Evolutionary conservation across 2,329 filamentous ascomycete species (phyloP).

Genomic region (Colletotrichum trifolii): DNA sequence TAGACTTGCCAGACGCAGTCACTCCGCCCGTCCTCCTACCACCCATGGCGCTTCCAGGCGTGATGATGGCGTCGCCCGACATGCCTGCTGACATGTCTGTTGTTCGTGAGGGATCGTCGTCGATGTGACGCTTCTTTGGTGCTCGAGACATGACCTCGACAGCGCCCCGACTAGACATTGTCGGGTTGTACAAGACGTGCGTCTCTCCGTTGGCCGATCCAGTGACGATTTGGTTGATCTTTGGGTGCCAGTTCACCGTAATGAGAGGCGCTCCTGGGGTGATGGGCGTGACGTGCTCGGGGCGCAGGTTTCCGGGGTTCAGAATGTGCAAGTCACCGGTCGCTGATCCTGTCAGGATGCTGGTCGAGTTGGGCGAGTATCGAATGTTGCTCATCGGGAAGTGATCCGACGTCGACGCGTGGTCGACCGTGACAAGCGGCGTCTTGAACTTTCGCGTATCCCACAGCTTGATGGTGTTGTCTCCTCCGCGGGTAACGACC

Average conservation of each 20-base stretch:
- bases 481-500: conserved; percentile 89
- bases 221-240: conserved; percentile 95
- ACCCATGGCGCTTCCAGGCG: conserved; percentile 68
- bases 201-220: conserved; percentile 92
- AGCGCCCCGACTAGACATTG: conserved; percentile 83
- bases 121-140: conserved; percentile 93
- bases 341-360: conserved; percentile 88
- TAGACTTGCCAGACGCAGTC: conserved; percentile 79
- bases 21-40: conserved; percentile 71
- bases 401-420: conserved; percentile 84
- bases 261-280: conserved; percentile 87
- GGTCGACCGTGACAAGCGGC: conserved; percentile 82
- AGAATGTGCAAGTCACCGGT: conserved; percentile 91
- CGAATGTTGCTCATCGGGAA: conserved; percentile 88
- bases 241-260: conserved; percentile 89
- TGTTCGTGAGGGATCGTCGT: conserved; percentile 89
- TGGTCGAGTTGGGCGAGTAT: conserved; percentile 86
- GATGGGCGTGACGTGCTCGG: conserved; percentile 89
- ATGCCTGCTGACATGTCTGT: conserved; percentile 85
- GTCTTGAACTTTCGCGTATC: conserved; percentile 95
- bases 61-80: conserved; percentile 84
- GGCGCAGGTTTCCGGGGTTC: conserved; percentile 88
- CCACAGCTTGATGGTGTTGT: conserved; percentile 95
- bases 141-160: conserved; percentile 91
- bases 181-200: conserved; percentile 90